phyloP scores from a whole-genome alignment of 306 rosid genomes.

The Pterocarpus santalinus region DNA sequence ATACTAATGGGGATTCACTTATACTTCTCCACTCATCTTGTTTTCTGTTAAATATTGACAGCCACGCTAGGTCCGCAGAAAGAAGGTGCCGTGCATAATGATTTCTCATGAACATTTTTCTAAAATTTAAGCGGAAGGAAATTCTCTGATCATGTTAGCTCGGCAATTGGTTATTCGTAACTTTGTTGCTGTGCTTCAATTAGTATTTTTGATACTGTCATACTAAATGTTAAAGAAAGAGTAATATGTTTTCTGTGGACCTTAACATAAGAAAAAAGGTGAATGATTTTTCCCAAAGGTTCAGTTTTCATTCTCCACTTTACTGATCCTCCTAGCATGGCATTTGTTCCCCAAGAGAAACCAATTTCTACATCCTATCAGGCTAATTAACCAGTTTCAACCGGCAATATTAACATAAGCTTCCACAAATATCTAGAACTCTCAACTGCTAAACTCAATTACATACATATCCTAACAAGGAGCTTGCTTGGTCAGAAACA shows the following conservation, averaged over 20 bases:
- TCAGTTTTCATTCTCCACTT: neutral
- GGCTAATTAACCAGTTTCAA: neutral
- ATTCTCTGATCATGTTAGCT: neutral
- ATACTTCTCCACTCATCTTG: no score
- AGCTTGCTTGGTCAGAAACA: neutral
- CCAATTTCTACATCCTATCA: neutral
- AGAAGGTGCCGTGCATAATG: no score
- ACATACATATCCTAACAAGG: neutral
- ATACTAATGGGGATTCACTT: no score
- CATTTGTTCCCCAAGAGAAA: slow-evolving; percentile 6
- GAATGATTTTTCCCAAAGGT: no score
- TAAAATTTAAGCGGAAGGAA: no score
- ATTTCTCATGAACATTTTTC: no score
- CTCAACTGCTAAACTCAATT: neutral
- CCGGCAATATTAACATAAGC: neutral
- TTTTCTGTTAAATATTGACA: no score
- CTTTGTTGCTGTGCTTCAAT: neutral
- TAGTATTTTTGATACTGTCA: no score
- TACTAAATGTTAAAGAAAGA: neutral
- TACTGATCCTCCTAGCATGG: neutral
- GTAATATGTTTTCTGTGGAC: neutral
- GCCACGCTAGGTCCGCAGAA: no score
- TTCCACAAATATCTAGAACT: neutral
- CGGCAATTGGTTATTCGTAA: neutral
- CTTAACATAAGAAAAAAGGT: no score